phyloP scores from a whole-genome alignment of 176 grass and related monocot genomes.

The Tuctoria greenei region DNA sequence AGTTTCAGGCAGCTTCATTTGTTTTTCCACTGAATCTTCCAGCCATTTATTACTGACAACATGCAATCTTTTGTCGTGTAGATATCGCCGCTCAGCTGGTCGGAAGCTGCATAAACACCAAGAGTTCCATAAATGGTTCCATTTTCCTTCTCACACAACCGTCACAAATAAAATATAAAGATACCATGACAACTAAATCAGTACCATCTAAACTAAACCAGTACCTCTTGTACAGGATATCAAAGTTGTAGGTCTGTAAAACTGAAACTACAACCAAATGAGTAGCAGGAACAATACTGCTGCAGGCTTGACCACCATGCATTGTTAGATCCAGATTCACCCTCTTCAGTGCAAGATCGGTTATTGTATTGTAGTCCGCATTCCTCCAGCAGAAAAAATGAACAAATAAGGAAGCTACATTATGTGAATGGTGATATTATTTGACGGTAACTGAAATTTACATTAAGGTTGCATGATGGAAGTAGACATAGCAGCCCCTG shows the following conservation, averaged over 20 bases:
- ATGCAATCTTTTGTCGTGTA: conserved; percentile 80
- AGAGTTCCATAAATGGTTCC: background rate
- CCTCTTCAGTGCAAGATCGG: conserved; percentile 74
- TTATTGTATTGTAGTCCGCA: conserved; percentile 69
- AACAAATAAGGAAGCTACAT: conserved; percentile 33
- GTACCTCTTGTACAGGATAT: conserved; percentile 86
- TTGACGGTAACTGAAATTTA: conserved; percentile 51
- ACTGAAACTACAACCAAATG: conserved; percentile 82
- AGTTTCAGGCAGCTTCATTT: conserved; percentile 65
- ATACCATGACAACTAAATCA: conserved; percentile 20
- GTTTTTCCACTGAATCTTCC: conserved; percentile 77
- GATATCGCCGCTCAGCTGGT: conserved; percentile 50
- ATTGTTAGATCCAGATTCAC: conserved; percentile 76
- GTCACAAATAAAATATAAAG: conserved; percentile 23
- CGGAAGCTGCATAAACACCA: conserved; percentile 63
- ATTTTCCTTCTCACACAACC: background rate
- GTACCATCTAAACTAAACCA: background rate
- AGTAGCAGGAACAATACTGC: conserved; percentile 62
- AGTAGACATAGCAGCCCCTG: conserved; percentile 66
- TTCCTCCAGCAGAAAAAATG: conserved; percentile 55
- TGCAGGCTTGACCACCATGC: conserved; percentile 83
- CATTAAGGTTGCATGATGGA: conserved; percentile 58
- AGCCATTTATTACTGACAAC: conserved; percentile 72
- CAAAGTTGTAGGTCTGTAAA: conserved; percentile 64
- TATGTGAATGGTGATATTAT: conserved; percentile 37